These are phyloP conservation scores for Cercospora sesami DNA, from an alignment of 2,329 filamentous ascomycete genomes.

Conservation along the genomic window DNA sequence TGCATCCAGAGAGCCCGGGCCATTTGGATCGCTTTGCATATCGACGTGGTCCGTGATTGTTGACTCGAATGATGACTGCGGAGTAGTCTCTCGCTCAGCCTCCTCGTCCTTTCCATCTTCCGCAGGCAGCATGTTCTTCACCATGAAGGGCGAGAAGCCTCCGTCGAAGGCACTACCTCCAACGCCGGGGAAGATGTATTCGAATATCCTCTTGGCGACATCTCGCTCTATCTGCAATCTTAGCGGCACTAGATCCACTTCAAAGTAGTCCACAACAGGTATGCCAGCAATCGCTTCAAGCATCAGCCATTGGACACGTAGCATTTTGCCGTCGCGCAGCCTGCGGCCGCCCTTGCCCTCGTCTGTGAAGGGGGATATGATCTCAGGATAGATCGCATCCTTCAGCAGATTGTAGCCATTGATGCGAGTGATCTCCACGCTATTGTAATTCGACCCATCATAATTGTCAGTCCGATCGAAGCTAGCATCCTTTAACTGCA, in stretches of 20 bases:
- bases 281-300: conserved; percentile 97
- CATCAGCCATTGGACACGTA: conserved; percentile 96
- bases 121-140: conserved; percentile 53
- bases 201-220: conserved; percentile 87
- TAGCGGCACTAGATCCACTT: conserved; percentile 88
- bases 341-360: conserved; percentile 56
- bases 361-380: conserved; percentile 87
- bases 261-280: conserved; percentile 94
- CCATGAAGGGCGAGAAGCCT: conserved; percentile 63
- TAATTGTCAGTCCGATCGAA: conserved; percentile 96
- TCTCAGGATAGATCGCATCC: conserved; percentile 90
- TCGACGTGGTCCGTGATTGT: conserved; percentile 17
- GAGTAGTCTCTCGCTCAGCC: conserved; percentile 50
- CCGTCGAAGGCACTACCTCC: conserved; percentile 54
- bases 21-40: conserved; percentile 51
- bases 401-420: conserved; percentile 86
- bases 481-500: conserved; percentile 85
- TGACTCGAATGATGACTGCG: conserved; percentile 34
- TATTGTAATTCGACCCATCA: conserved; percentile 93
- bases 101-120: conserved; percentile 51
- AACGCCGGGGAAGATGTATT: conserved; percentile 93
- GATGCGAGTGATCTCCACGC: conserved; percentile 83
- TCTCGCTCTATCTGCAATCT: conserved; percentile 92
- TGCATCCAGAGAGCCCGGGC: conserved; percentile 74
- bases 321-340: conserved; percentile 75